A percentile compares a stretch with the other conserved stretches of the same genome.
These are phyloP conservation scores for Ascochyta clinopodiicola DNA, from an alignment of 2,329 filamentous ascomycete genomes.

Conservation along the genomic window DNA sequence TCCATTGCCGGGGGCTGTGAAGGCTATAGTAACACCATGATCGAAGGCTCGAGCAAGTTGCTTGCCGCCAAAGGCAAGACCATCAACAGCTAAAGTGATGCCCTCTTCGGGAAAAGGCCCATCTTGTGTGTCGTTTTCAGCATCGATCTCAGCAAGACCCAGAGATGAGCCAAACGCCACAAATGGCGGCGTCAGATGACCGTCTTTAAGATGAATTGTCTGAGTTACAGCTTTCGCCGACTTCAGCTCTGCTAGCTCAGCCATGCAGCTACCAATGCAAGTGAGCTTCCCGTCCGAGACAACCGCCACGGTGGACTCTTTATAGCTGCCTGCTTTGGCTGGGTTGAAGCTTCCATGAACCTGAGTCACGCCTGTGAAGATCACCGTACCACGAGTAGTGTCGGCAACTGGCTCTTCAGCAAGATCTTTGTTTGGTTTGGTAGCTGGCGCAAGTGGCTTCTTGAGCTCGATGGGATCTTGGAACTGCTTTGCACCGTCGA, in stretches of 20 bases:
- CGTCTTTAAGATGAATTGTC: slow-evolving; percentile 50
- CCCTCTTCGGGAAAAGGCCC: slow-evolving; percentile 57
- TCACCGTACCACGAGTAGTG: background rate
- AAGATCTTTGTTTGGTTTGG: slow-evolving; percentile 52
- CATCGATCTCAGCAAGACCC: slow-evolving; percentile 69
- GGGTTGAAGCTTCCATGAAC: background rate
- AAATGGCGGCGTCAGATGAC: slow-evolving; percentile 66
- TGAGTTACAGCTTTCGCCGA: background rate
- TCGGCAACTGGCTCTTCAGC: slow-evolving; percentile 33
- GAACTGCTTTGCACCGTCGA: slow-evolving; percentile 43
- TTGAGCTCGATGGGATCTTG: slow-evolving; percentile 39
- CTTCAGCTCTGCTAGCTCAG: background rate
- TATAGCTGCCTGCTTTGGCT: background rate
- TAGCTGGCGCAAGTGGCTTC: slow-evolving; percentile 36
- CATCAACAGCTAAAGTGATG: slow-evolving; percentile 64
- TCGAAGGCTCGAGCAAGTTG: slow-evolving; percentile 46
- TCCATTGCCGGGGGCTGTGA: slow-evolving; percentile 45
- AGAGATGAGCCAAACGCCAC: slow-evolving; percentile 67
- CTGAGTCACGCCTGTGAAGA: slow-evolving; percentile 1
- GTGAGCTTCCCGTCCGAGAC: background rate
- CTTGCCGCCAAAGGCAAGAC: slow-evolving; percentile 50
- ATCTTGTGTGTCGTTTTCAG: slow-evolving; percentile 57
- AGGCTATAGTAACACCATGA: slow-evolving; percentile 49
- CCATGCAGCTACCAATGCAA: slow-evolving; percentile 5
- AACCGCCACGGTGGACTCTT: background rate